phyloP scores from a whole-genome alignment of 805 yeast genomes.

The Candida manassasensis region DNA sequence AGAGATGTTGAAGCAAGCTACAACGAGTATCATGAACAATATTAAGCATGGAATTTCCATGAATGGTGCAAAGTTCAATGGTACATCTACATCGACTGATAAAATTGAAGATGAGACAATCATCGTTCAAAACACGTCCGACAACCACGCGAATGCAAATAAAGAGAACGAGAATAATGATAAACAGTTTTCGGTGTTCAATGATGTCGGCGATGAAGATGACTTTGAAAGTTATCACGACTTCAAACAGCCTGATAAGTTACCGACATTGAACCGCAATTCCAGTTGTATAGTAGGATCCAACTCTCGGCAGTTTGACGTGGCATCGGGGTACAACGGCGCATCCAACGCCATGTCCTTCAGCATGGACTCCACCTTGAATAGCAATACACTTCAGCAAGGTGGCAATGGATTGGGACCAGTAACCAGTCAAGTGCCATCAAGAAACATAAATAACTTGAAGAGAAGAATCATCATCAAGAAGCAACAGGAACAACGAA shows the following conservation, averaged over 20 bases:
- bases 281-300: constrained; percentile 38
- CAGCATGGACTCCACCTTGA: constrained; percentile 37
- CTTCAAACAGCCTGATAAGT: constrained; percentile 26
- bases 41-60: constrained; percentile 15
- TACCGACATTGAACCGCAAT: constrained; percentile 22
- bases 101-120: constrained; percentile 16
- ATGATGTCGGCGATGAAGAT: constrained; percentile 6
- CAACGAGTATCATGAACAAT: constrained; percentile 27
- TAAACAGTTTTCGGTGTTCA: background rate
- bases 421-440: constrained; percentile 50
- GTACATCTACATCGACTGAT: constrained; percentile 27
- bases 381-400: constrained; percentile 24
- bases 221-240: constrained; percentile 11
- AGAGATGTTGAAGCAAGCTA: constrained; percentile 30
- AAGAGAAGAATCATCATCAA: constrained; percentile 43
- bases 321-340: constrained; percentile 41
- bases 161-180: constrained; percentile 8
- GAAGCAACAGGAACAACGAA: constrained; percentile 22
- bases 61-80: constrained; percentile 14
- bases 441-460: constrained; percentile 46
- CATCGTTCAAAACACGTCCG: constrained; percentile 11
- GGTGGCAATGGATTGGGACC: constrained; percentile 60
- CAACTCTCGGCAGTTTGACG: constrained; percentile 38
- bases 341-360: constrained; percentile 39
- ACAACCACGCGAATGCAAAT: constrained; percentile 8